Base-by-base conservation (phyloP, 306 rosid species). In the Echinosophora koreensis region DNA sequence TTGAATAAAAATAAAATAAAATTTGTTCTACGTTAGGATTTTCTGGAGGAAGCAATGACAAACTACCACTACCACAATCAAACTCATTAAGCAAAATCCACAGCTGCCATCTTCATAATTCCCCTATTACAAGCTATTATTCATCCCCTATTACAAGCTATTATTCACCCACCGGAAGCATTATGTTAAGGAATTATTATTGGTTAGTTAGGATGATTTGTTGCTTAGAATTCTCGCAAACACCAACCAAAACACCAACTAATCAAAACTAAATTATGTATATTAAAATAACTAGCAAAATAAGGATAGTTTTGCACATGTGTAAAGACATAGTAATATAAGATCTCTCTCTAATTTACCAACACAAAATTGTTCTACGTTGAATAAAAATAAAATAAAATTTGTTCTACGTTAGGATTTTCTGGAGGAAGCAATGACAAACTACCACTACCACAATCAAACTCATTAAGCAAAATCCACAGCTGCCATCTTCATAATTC, bases 401-500 rank as follows among this genome's bases (percentile, higher is more conserved):
- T 78, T 39, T 72, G 66, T 46, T 62, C 18, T 14, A 16, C 50
- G 14, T 34, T 22, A 7, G 49, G 17, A 51, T 76, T 80, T 69
- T 41, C 27, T 51, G 69, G 46, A 66, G 72, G 51, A 63, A 54
- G 71, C 41, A 71, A 42, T 64, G 54, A 6, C 61, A 41, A 59
- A 42, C 82, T 28, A 8, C 22, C 38, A 16, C 14, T 69, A 44
- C 61, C 67, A 52, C 10, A 64, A 32, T 11, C 28, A 81, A 80
- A 72, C 59, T 71, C 70, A 51, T 55, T 66, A 59, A 6, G 54
- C 74, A 84, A 71, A 71, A 51, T 55, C 34, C 77, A 68, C 80
- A 9, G 30, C 46, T 5, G 66, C 18, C 4, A n/a, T 76, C 27
- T 65, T 49, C 39, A 12, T 15, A 10, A 64, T 44, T 69, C 54